Evolutionary conservation across 306 rosid genomes (phyloP).

Genomic region (Inga leiocalycina): DNA sequence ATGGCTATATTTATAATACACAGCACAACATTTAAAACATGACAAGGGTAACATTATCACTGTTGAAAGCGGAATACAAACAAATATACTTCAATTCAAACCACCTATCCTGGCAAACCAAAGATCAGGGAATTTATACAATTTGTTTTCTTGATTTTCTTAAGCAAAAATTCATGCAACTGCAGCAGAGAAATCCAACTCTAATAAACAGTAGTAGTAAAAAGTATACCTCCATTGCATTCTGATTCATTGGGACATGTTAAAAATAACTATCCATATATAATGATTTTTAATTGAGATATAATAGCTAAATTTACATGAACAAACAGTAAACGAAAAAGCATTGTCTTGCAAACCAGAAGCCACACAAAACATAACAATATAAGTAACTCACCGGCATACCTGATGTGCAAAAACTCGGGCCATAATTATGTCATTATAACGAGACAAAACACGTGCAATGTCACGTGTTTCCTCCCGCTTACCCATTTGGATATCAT

Average conservation of each 20-base stretch:
- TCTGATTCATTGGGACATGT: neutral
- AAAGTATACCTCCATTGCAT: neutral
- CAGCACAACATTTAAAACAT: neutral
- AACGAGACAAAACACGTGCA: conserved; percentile 86
- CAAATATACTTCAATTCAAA: neutral
- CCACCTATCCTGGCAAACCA: neutral
- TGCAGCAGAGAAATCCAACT: neutral
- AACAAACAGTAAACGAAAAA: conserved; percentile 9
- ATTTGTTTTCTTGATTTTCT: neutral
- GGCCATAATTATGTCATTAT: conserved; percentile 91
- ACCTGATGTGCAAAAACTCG: conserved; percentile 98
- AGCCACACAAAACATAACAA: conserved; percentile 18
- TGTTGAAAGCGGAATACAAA: neutral
- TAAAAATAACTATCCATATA: neutral
- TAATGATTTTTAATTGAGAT: neutral
- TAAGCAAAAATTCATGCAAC: neutral
- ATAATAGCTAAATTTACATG: neutral
- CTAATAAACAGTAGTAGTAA: neutral
- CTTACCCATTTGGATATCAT: conserved; percentile 97
- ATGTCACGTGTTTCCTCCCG: conserved; percentile 96
- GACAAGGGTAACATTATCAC: neutral
- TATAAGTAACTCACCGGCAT: conserved; percentile 58
- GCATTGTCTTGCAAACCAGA: neutral
- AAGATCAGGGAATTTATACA: neutral
- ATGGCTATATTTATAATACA: neutral